Evolutionary conservation across 495 filamentous ascomycete genomes (phyloP).

Genomic region (Apodospora peruviana): DNA sequence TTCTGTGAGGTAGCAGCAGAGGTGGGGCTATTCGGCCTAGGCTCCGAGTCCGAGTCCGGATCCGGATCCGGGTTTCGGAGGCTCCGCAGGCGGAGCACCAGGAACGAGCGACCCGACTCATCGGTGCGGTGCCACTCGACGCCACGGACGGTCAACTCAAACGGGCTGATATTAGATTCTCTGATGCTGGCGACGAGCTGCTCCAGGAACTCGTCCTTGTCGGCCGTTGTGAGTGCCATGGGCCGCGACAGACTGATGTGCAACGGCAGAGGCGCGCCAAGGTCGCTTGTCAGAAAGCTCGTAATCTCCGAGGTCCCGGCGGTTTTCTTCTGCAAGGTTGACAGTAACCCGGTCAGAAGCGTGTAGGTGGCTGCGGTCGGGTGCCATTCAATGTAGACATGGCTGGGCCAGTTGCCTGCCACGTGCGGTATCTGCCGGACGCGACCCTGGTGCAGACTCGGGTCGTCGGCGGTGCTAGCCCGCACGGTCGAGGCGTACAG

Average conservation of each 20-base stretch:
- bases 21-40: background rate
- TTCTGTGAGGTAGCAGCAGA: background rate
- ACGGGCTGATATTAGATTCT: slow-evolving; percentile 26
- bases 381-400: slow-evolving; percentile 90
- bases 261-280: slow-evolving; percentile 73
- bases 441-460: slow-evolving; percentile 76
- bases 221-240: slow-evolving; percentile 57
- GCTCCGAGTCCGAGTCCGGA: background rate
- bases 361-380: slow-evolving; percentile 53
- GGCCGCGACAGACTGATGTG: slow-evolving; percentile 87
- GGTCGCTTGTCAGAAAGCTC: slow-evolving; percentile 66
- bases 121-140: slow-evolving; percentile 41
- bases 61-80: slow-evolving; percentile 11
- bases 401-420: slow-evolving; percentile 86
- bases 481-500: slow-evolving; percentile 79
- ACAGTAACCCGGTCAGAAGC: slow-evolving; percentile 49
- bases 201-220: slow-evolving; percentile 58
- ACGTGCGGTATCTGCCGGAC: slow-evolving; percentile 77
- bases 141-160: slow-evolving; percentile 20
- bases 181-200: slow-evolving; percentile 27
- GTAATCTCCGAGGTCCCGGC: slow-evolving; percentile 26
- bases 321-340: slow-evolving; percentile 21
- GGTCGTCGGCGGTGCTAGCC: slow-evolving; percentile 72
- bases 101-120: slow-evolving; percentile 78
- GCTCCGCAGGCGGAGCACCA: slow-evolving; percentile 58